Evolutionary conservation across 768 basidiomycete species (phyloP), one percentile per base, ranked within the genome.

Genomic region (Xerocomus brunneocitrinus): DNA sequence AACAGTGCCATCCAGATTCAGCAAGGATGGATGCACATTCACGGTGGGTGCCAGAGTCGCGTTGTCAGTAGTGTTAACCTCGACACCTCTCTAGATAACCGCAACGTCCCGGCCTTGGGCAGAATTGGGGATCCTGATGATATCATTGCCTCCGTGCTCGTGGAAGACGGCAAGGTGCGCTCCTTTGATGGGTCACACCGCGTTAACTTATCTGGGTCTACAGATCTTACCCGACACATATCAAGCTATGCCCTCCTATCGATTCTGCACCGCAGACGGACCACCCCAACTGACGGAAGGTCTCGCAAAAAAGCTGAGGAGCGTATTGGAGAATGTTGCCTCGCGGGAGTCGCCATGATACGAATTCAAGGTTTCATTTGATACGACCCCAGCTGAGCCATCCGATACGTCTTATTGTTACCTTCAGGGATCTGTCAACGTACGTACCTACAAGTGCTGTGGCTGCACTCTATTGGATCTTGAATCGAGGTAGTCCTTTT

Each of bases 1-100:
- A 83, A 83, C 52, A 79, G 77, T 6, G 90, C 89, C 9, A 66
- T 78, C 30, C 87, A 88, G 61, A 69, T 83, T 3, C 80, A 79
- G 55, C 68, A 80, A 19, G 90, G 90, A n/a, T 92, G 90, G 90
- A 87, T 92, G 85, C 90, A 92, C 64, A 83, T 92, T 43, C 81
- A 90, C 41, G 80, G 79, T 78, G 41, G 47, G 73, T 43, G 22
- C 30, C 38, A 4, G 24, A 12, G 31, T 36, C 22, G n/a, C 22
- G 8, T 24, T 9, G 43, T 46, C 19, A 2, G 6, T 10, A 5
- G 16, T 22, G 9, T 16, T 44, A 19, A 53, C 31, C 44, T 39
- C 25, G 35, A 22, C 44, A 10, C 36, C 5, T 1, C 25, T 19
- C 5, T 24, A 91, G 90, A 92, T 63, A 74, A 76, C 44, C 78